A percentile compares a stretch with the other conserved stretches of the same genome.
These are phyloP conservation scores for Zasmidium citrigriseum DNA, from an alignment of 2,329 filamentous ascomycete genomes.

Conservation along the genomic window DNA sequence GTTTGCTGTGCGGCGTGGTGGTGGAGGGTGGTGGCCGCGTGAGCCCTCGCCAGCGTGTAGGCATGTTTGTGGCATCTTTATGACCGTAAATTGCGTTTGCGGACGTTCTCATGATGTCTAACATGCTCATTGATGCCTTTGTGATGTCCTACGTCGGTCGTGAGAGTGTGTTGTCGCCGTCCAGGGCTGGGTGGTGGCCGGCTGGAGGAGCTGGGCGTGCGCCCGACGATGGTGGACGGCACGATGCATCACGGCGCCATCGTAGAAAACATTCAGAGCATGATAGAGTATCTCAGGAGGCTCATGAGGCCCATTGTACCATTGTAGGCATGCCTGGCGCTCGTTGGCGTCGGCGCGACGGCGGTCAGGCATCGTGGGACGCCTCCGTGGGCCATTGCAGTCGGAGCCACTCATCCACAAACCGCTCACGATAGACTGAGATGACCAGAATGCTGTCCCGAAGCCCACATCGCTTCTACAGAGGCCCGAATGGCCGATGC, in stretches of 20 bases:
- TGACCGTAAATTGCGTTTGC: background rate
- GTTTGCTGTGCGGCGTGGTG: background rate
- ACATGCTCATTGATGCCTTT: background rate
- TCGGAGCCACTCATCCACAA: too few relatives aligned
- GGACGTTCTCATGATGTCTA: background rate
- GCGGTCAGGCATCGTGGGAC: background rate
- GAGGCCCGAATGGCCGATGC: too few relatives aligned
- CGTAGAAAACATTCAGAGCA: too few relatives aligned
- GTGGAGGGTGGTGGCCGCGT: background rate
- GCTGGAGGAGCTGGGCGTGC: background rate
- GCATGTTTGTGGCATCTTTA: background rate
- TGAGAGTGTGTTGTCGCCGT: background rate
- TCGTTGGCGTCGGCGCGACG: too few relatives aligned
- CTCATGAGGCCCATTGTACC: too few relatives aligned
- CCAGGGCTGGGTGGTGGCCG: background rate
- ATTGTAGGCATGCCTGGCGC: too few relatives aligned
- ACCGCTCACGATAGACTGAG: too few relatives aligned
- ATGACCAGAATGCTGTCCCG: too few relatives aligned
- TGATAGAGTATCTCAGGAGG: too few relatives aligned
- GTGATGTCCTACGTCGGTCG: background rate
- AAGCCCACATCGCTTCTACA: too few relatives aligned
- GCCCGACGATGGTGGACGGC: background rate
- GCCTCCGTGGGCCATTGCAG: too few relatives aligned
- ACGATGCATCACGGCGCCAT: background rate
- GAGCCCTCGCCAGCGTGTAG: background rate